Evolutionary conservation across 2,329 filamentous ascomycete genomes (phyloP).

Genomic region (Dactylellina leptospora): DNA sequence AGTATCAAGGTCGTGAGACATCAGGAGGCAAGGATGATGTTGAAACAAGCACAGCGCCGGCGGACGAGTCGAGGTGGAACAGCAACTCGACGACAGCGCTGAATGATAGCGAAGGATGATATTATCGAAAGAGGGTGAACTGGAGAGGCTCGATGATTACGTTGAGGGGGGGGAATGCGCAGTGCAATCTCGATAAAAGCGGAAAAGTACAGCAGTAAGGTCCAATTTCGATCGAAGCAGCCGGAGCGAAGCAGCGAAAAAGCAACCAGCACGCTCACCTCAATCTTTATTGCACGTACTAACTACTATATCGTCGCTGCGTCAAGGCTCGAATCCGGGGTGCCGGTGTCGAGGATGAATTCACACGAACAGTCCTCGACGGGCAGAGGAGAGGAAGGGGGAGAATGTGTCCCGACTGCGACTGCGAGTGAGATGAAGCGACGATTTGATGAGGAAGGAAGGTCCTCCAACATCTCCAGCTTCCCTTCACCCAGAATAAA

Average conservation of each 20-base stretch:
- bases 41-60: slow-evolving; percentile 1
- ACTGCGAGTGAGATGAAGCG: neutral
- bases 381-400: neutral
- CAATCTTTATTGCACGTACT: too few species aligned
- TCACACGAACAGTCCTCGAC: neutral
- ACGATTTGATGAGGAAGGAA: neutral
- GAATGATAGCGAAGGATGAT: neutral
- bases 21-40: slow-evolving; percentile 39
- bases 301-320: neutral
- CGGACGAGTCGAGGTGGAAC: neutral
- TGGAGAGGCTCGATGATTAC: slow-evolving; percentile 16
- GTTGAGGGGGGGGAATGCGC: slow-evolving; percentile 3
- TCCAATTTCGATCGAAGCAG: slow-evolving; percentile 37
- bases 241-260: slow-evolving; percentile 11
- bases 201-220: slow-evolving; percentile 20
- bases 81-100: neutral
- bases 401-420: neutral
- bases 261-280: neutral
- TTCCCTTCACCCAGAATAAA: too few species aligned
- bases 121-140: neutral
- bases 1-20: slow-evolving; percentile 37
- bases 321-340: neutral
- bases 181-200: slow-evolving; percentile 50
- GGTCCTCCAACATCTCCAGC: too few species aligned
- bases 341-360: neutral